Base-by-base conservation (phyloP, 129 eudicot species). In the Dittrichia graveolens region DNA sequence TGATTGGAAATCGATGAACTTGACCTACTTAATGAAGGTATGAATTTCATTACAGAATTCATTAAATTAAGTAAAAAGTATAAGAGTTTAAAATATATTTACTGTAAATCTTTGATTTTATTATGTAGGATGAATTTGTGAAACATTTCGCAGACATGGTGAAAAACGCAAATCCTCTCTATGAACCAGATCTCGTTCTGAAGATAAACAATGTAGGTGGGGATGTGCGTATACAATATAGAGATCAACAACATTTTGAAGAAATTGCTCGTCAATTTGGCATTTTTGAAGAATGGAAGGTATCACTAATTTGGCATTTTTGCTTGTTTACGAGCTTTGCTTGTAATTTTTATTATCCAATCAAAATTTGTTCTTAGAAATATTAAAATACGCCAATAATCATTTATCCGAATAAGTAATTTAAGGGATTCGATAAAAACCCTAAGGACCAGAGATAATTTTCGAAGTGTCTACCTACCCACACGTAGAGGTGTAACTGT, bases 281-380 rank as follows among this genome's bases (percentile, higher is more conserved):
- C 73, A 90, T 94, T 75, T 94, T 94, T 79, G 95, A 94, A 79
- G 98, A 94, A 75, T 94, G 98, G 98, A 94, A 94, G 96, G 98
- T 93, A 89, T 73, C 39, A 13, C 8, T 67, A 57, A n/a, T 14
- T 57, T 10, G 65, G 37, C 18, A 56, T 44, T 54, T 70, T 70
- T 19, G 31, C 14, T 59, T 34, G n/a, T 12, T 65, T 45, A 19
- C 2, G 13, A 35, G 37, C 35, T n/a, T 4, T 16, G n/a, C 41
- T 8, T 55, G 0, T 14, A 18, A 24, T 24, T 24, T 24, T 2
- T 10, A 15, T 41, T 44, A 19, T 31, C 24, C 34, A 39, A 3
- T 7, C 41, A 14, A 62, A 39, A 24, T 24, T 24, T 24, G 31
- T 24, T 24, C 31, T 24, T 24, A n/a, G n/a, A n/a, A n/a, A n/a